Percentiles rank a stretch among this genome's conserved stretches.
Conservation (phyloP, 2,329 filamentous ascomycete genomes). For the Penicillium sp. region DNA sequence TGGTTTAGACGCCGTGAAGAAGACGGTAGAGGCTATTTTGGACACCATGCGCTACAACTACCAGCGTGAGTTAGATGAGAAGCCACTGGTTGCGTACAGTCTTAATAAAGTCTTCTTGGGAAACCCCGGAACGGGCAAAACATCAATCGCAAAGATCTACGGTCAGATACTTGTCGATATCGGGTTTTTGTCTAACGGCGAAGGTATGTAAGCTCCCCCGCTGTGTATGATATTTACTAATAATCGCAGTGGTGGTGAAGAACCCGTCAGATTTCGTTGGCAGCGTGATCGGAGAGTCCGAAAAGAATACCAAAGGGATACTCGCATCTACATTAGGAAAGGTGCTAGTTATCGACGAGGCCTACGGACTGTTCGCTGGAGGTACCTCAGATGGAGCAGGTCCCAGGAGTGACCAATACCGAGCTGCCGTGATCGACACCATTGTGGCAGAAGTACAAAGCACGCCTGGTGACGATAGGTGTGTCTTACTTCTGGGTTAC, state of each 20-base stretch:
- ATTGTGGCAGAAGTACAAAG: constrained; percentile 73
- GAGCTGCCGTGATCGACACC: constrained; percentile 68
- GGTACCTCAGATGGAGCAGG: constrained; percentile 28
- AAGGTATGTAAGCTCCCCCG: constrained; percentile 50
- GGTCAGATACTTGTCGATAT: constrained; percentile 67
- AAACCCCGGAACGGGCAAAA: constrained; percentile 73
- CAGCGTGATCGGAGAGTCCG: constrained; percentile 62
- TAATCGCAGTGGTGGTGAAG: constrained; percentile 62
- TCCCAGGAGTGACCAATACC: constrained; percentile 51
- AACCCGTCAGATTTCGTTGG: constrained; percentile 75
- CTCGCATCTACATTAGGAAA: constrained; percentile 67
- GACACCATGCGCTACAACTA: constrained; percentile 66
- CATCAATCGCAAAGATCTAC: constrained; percentile 71
- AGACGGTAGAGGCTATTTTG: constrained; percentile 59
- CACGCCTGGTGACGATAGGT: constrained; percentile 68
- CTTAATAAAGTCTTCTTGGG: constrained; percentile 71
- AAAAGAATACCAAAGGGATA: constrained; percentile 70
- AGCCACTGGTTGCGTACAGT: constrained; percentile 58
- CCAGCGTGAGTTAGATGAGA: constrained; percentile 61
- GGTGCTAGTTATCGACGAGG: constrained; percentile 77
- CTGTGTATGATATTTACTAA: constrained; percentile 11
- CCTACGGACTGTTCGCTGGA: constrained; percentile 62
- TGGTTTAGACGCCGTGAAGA: constrained; percentile 63
- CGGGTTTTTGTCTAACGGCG: constrained; percentile 65
- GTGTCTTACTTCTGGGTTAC: constrained; percentile 70